Evolutionary conservation across 2,329 filamentous ascomycete species (phyloP).

Genomic region (Fusarium hostae): DNA sequence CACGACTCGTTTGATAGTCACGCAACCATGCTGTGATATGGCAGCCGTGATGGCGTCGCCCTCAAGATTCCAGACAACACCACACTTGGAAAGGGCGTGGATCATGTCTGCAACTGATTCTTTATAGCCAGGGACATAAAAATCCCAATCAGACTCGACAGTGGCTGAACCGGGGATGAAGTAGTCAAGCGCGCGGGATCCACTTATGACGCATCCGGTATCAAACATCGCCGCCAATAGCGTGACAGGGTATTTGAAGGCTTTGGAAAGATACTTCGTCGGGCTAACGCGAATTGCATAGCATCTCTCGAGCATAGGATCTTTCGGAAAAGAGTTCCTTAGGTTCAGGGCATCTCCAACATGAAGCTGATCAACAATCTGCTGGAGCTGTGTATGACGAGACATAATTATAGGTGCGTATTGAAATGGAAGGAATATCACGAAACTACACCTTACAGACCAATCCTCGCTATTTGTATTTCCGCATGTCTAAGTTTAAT

Average conservation of each 20-base stretch:
- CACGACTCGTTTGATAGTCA: background rate
- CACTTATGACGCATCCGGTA: constrained; percentile 7
- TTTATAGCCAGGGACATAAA: constrained; percentile 25
- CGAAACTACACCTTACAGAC: too few species aligned
- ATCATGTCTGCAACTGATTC: constrained; percentile 17
- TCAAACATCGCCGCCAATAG: constrained; percentile 16
- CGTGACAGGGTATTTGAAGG: constrained; percentile 11
- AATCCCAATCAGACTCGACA: constrained; percentile 13
- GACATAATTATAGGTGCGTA: too few species aligned
- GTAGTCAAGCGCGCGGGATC: constrained; percentile 1
- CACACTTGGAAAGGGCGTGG: background rate
- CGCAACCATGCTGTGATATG: background rate
- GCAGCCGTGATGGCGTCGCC: background rate
- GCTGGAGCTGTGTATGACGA: too few species aligned
- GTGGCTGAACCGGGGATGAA: background rate
- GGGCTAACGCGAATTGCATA: too few species aligned
- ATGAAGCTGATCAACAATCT: too few species aligned
- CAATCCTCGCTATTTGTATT: too few species aligned
- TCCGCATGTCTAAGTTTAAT: too few species aligned
- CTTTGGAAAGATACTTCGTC: constrained; percentile 1
- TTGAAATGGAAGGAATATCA: too few species aligned
- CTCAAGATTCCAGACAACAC: background rate
- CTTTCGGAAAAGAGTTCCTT: too few species aligned
- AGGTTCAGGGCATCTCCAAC: too few species aligned
- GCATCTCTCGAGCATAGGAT: too few species aligned